Percentiles rank a stretch among this genome's conserved stretches.
Conservation (phyloP, 306 rosid species). For the Cucurbita maxima region DNA sequence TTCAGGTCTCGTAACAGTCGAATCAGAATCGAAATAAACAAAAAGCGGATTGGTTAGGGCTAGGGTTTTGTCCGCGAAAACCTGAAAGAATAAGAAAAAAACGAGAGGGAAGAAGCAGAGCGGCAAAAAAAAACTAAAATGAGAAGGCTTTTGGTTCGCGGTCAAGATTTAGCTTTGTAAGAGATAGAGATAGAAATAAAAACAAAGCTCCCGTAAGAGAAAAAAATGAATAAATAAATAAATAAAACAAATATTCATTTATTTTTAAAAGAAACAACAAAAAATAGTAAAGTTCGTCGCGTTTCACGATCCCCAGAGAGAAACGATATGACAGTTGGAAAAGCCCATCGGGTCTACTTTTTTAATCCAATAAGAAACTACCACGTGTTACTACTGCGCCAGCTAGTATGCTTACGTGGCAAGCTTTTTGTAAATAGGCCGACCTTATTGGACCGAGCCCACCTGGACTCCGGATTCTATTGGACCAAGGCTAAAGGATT, state of each 20-base stretch:
- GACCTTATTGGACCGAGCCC: background rate
- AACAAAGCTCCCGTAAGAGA: background rate
- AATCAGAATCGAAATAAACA: constrained; percentile 2
- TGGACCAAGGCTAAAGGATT: background rate
- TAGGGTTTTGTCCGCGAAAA: constrained; percentile 55
- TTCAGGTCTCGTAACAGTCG: constrained; percentile 5
- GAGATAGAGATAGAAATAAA: constrained; percentile 17
- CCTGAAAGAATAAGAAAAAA: background rate
- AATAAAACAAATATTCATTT: too few relatives aligned
- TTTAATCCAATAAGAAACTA: background rate
- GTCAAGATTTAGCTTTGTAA: constrained; percentile 51
- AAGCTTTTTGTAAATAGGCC: constrained; percentile 4
- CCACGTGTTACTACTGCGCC: constrained; percentile 29
- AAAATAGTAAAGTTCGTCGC: constrained; percentile 6
- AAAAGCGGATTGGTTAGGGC: constrained; percentile 13
- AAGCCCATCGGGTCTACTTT: constrained; percentile 29
- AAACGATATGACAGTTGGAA: constrained; percentile 50
- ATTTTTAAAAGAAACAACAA: background rate
- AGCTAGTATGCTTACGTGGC: constrained; percentile 10
- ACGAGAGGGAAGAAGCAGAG: constrained; percentile 18
- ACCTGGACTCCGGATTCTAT: background rate
- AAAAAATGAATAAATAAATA: background rate
- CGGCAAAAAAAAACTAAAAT: constrained; percentile 54
- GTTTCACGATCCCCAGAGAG: constrained; percentile 30
- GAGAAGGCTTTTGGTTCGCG: constrained; percentile 45